Evolutionary conservation across 1,139 yeast species (phyloP), one percentile per base, ranked within the genome.

Genomic region (Geotrichum citri-aurantii): DNA sequence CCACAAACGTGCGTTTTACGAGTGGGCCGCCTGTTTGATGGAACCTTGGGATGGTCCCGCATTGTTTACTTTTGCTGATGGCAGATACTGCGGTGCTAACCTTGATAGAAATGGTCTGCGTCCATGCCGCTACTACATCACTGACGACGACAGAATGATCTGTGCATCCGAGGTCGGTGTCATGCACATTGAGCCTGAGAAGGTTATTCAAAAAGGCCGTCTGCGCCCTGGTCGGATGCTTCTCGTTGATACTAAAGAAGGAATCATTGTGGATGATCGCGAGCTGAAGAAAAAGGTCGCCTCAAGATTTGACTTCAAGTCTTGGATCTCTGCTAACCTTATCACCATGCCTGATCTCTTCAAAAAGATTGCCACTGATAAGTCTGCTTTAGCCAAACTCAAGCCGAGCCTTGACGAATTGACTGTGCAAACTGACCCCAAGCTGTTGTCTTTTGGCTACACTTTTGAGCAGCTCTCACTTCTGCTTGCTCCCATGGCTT

Each of bases 21-120:
- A 93, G 75, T 93, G 99, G 99, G 98, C 98, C 54, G 97, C 99
- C 19, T 91, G 97, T 77, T 78, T 92, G 66, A 93, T 93, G 97
- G 99, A 93, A 77, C 98, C 99, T 23, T 93, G 99, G 99, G 99
- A 93, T 77, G 99, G 99, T 66, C 99, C 99, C 44, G 98, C 98
- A 48, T 79, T 93, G 68, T 89, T 93, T 78, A 91, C 96, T 42
- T 93, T 93, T 75, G 95, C 98, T 44, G 98, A 93, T 74, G 98
- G 96, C 65, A 83, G 98, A 70, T 93, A 89, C 80, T 90, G 97
- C 77, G 99, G 99, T 77, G 99, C 99, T 57, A 92, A 92, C 73
- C 81, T 93, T 67, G 99, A 93, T 76, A 84, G 99, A 77, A 93
- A 93, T 73, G 99, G 99, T 65, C 82, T 93, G 69, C 87, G 99